Percentiles rank a stretch among this genome's conserved stretches.
Conservation (phyloP, 352 stramenopile genomes). For the Phytophthora melonis region DNA sequence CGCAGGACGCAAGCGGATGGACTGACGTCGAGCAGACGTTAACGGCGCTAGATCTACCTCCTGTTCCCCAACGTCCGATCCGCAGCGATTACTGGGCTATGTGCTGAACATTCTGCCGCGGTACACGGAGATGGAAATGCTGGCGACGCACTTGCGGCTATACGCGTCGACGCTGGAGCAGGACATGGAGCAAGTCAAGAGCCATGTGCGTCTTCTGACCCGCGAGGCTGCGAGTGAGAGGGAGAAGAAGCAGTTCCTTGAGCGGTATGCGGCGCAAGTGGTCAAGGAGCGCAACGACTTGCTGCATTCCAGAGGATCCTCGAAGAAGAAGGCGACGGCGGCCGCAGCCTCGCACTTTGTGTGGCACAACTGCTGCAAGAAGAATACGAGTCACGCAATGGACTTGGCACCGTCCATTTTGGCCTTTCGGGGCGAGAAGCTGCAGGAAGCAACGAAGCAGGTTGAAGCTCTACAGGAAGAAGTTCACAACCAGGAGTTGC, state of each 20-base stretch:
- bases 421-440: conserved; percentile 77
- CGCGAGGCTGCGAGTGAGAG: conserved; percentile 60
- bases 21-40: conserved; percentile 66
- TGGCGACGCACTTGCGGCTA: conserved; percentile 76
- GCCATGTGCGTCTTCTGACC: conserved; percentile 63
- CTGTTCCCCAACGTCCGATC: conserved; percentile 78
- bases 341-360: conserved; percentile 55
- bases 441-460: conserved; percentile 66
- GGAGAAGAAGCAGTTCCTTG: conserved; percentile 85
- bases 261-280: conserved; percentile 84
- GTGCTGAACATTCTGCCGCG: conserved; percentile 78
- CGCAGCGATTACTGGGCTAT: conserved; percentile 77
- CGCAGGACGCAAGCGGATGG: conserved; percentile 50
- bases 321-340: conserved; percentile 47
- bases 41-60: conserved; percentile 57
- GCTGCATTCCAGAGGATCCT: conserved; percentile 61
- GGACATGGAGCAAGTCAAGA: conserved; percentile 78
- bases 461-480: conserved; percentile 66
- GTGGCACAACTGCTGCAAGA: conserved; percentile 88
- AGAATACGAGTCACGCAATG: conserved; percentile 68
- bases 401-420: conserved; percentile 80
- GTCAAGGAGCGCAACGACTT: conserved; percentile 89
- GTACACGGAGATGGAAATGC: conserved; percentile 89
- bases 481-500: conserved; percentile 65
- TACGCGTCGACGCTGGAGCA: conserved; percentile 78